Evolutionary conservation across 352 stramenopile genomes (phyloP).

Genomic region (Phytopythium boreale): DNA sequence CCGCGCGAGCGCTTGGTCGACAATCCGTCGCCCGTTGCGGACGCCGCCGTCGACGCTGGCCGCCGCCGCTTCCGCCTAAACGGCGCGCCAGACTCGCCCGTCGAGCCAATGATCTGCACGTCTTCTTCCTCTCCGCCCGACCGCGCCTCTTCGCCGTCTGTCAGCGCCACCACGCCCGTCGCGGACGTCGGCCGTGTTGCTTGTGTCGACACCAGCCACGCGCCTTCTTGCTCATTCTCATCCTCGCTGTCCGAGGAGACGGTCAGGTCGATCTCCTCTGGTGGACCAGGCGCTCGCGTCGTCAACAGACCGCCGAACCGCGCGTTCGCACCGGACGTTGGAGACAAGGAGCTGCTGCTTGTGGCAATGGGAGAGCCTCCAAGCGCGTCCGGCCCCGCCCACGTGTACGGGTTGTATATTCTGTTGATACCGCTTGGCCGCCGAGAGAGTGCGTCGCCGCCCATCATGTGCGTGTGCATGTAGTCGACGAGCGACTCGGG

Average conservation of each 20-base stretch:
- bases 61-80: slow-evolving; percentile 48
- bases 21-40: not conserved
- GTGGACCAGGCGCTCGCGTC: slow-evolving; percentile 1
- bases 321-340: not conserved
- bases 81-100: slow-evolving; percentile 8
- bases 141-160: slow-evolving; percentile 6
- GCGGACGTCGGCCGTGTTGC: slow-evolving; percentile 6
- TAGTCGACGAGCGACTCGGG: slow-evolving; percentile 12
- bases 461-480: not conserved
- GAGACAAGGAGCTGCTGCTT: not conserved
- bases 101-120: slow-evolving; percentile 52
- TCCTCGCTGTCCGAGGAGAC: slow-evolving; percentile 48
- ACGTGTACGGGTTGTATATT: not conserved
- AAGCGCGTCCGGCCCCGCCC: not conserved
- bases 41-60: slow-evolving; percentile 3
- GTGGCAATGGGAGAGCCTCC: not conserved
- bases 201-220: not conserved
- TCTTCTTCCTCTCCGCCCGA: slow-evolving; percentile 31
- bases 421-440: not conserved
- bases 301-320: not conserved
- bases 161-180: slow-evolving; percentile 9
- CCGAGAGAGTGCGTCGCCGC: not conserved
- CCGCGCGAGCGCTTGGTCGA: slow-evolving; percentile 22
- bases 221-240: not conserved
- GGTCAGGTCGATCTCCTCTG: slow-evolving; percentile 68